These are phyloP conservation scores for Abrus precatorius DNA, from an alignment of 306 rosid genomes.

Conservation along the genomic window DNA sequence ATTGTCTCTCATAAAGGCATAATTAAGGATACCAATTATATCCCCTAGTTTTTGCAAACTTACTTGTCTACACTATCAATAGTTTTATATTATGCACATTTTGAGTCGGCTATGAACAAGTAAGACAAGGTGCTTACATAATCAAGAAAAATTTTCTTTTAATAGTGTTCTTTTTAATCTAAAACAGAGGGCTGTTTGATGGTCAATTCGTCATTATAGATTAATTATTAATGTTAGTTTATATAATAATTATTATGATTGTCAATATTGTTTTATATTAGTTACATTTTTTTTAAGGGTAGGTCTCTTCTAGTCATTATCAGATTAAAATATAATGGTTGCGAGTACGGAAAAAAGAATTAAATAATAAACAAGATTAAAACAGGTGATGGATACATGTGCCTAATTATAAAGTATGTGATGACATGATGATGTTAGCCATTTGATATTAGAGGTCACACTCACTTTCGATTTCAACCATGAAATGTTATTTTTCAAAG, in stretches of 20 bases:
- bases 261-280: slow-evolving; percentile 9
- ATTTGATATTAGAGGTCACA: slow-evolving; percentile 7
- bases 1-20: slow-evolving; percentile 40
- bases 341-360: not conserved
- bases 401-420: not conserved
- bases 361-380: slow-evolving; percentile 22
- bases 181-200: not conserved
- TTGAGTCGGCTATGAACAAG: slow-evolving; percentile 6
- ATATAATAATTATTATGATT: not conserved
- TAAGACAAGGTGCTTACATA: slow-evolving; percentile 30
- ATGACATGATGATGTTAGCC: slow-evolving; percentile 40
- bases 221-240: slow-evolving; percentile 18
- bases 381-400: not conserved
- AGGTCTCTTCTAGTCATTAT: slow-evolving; percentile 35
- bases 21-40: slow-evolving; percentile 29
- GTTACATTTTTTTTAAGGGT: slow-evolving; percentile 34
- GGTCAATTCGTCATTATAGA: slow-evolving; percentile 4
- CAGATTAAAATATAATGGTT: slow-evolving; percentile 34
- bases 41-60: slow-evolving; percentile 4
- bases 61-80: not conserved
- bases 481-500: not conserved
- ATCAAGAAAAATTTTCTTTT: not conserved
- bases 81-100: not conserved
- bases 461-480: not conserved
- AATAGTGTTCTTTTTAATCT: not conserved